Evolutionary conservation across 495 filamentous ascomycete genomes (phyloP).

Genomic region (Daldinia grandis): DNA sequence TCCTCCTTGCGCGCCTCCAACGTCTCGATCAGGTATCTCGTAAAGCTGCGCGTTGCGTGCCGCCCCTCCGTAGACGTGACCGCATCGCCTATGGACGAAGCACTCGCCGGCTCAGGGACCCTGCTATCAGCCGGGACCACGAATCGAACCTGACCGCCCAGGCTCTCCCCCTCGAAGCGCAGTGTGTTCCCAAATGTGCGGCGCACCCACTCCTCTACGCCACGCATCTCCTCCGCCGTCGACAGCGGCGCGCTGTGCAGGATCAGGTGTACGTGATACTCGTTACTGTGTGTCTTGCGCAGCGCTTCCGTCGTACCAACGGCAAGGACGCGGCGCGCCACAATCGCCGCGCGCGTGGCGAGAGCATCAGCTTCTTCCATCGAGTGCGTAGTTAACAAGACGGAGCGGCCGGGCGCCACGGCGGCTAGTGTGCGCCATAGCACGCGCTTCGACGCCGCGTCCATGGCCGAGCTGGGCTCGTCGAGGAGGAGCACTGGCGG

Average conservation of each 20-base stretch:
- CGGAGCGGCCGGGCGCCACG: slow-evolving; percentile 58
- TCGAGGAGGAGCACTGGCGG: slow-evolving; percentile 71
- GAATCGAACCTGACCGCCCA: slow-evolving; percentile 77
- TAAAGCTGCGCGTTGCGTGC: slow-evolving; percentile 42
- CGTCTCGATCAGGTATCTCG: slow-evolving; percentile 66
- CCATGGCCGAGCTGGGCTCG: slow-evolving; percentile 69
- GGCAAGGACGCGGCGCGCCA: slow-evolving; percentile 67
- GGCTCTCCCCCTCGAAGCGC: slow-evolving; percentile 67
- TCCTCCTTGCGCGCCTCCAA: slow-evolving; percentile 67
- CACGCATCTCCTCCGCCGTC: slow-evolving; percentile 63
- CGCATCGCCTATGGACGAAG: no score
- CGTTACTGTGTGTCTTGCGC: slow-evolving; percentile 61
- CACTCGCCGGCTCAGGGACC: background rate
- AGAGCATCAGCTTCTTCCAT: slow-evolving; percentile 76
- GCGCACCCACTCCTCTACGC: slow-evolving; percentile 65
- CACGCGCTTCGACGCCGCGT: slow-evolving; percentile 68
- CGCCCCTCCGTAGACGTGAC: background rate
- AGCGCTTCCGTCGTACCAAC: slow-evolving; percentile 65
- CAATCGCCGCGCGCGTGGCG: slow-evolving; percentile 67
- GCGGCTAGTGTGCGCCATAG: slow-evolving; percentile 67
- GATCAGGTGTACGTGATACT: slow-evolving; percentile 69
- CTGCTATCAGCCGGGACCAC: slow-evolving; percentile 60
- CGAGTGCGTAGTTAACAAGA: slow-evolving; percentile 69
- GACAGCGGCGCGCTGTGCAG: slow-evolving; percentile 70
- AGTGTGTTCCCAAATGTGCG: slow-evolving; percentile 60